Evolutionary conservation across 306 rosid genomes (phyloP).

Genomic region (Cicer chorassanicum): DNA sequence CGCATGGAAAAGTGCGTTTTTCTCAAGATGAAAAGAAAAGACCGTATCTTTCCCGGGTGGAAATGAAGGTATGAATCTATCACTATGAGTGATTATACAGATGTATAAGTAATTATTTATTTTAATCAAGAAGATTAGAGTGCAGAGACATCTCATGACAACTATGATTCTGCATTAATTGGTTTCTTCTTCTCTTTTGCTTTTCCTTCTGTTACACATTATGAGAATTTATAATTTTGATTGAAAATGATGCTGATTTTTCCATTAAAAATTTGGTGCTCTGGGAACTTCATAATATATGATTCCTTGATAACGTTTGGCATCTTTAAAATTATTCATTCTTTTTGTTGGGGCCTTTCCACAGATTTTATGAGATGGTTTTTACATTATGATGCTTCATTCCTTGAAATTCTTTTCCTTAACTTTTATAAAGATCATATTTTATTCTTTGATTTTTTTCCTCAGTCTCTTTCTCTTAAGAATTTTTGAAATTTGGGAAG

Average conservation of each 20-base stretch:
- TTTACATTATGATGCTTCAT: background rate
- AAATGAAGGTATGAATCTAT: conserved; percentile 68
- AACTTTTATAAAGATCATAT: background rate
- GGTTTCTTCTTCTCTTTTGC: background rate
- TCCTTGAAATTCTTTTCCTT: background rate
- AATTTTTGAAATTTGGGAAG: background rate
- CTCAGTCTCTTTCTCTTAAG: background rate
- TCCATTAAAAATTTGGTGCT: background rate
- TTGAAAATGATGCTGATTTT: background rate
- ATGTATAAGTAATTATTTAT: background rate
- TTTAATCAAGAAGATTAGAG: no score
- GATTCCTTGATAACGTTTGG: background rate
- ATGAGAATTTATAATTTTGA: conserved; percentile 4
- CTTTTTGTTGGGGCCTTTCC: background rate
- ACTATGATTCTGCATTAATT: background rate
- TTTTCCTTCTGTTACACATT: conserved; percentile 25
- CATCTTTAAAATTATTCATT: conserved; percentile 1
- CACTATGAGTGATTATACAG: background rate
- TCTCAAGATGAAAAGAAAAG: conserved; percentile 63
- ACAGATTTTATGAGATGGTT: background rate
- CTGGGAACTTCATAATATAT: background rate
- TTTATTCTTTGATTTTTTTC: background rate
- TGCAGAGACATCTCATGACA: no score
- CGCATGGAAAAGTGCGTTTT: conserved; percentile 64
- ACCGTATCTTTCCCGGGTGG: conserved; percentile 78